Percentiles rank a stretch among this genome's conserved stretches.
Evolutionary conservation across 2,329 filamentous ascomycete genomes (phyloP).

Genomic region (Colletotrichum theobromicola): DNA sequence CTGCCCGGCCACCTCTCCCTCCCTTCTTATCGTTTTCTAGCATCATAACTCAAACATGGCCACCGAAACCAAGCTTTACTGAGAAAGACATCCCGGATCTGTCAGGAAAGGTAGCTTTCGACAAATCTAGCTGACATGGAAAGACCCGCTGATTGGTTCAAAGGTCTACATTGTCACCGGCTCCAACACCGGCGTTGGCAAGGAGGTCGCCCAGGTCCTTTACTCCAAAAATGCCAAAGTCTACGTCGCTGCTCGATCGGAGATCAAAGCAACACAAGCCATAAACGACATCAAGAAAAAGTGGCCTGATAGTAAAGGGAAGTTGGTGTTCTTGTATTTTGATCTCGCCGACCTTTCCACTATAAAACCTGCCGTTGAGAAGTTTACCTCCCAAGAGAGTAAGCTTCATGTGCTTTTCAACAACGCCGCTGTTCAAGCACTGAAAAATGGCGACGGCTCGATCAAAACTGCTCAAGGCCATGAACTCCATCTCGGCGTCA

Average conservation of each 20-base stretch:
- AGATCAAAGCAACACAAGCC: conserved; percentile 45
- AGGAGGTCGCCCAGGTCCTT: conserved; percentile 55
- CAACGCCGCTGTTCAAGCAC: conserved; percentile 35
- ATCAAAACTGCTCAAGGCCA: conserved; percentile 42
- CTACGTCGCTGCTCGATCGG: conserved; percentile 58
- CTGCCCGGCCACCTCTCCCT: not conserved
- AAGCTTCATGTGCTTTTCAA: conserved; percentile 46
- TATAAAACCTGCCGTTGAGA: conserved; percentile 31
- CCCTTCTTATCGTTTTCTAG: not conserved
- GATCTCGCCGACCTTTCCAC: conserved; percentile 44
- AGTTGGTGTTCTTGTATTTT: conserved; percentile 45
- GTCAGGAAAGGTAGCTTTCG: rapidly evolving
- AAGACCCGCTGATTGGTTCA: not conserved
- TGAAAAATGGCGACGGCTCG: conserved; percentile 27
- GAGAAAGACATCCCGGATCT: not conserved
- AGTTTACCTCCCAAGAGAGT: conserved; percentile 31
- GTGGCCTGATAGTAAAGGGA: conserved; percentile 39
- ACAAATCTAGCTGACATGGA: rapidly evolving
- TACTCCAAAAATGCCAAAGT: conserved; percentile 58
- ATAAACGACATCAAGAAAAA: conserved; percentile 46
- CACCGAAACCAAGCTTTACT: not conserved
- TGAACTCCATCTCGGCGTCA: conserved; percentile 46
- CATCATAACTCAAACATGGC: not conserved
- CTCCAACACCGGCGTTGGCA: conserved; percentile 48
- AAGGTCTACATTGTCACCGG: conserved; percentile 56